Percentiles rank a stretch among this genome's conserved stretches.
These are phyloP conservation scores for Cytidiella melzeri DNA, from an alignment of 768 basidiomycete genomes.

Conservation along the genomic window DNA sequence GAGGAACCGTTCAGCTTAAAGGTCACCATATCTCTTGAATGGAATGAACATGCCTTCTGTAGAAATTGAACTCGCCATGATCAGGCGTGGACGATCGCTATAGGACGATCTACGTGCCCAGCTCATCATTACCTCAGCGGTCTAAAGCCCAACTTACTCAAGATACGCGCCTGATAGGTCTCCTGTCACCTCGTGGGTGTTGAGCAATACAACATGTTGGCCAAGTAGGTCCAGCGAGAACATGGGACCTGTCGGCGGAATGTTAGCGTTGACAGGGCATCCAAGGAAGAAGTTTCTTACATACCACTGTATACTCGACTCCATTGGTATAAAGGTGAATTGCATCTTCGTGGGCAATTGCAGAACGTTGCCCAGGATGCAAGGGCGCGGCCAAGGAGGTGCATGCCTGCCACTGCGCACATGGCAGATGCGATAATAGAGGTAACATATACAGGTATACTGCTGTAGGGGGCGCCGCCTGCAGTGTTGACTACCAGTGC, in stretches of 20 bases:
- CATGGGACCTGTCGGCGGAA: conserved; percentile 9
- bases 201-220: conserved; percentile 24
- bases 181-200: conserved; percentile 19
- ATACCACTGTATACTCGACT: conserved; percentile 4
- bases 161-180: conserved; percentile 23
- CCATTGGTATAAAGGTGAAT: neutral
- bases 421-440: neutral
- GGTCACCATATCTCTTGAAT: neutral
- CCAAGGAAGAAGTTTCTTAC: too few relatives aligned
- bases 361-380: conserved; percentile 3
- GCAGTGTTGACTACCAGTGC: too few relatives aligned
- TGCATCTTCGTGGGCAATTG: neutral
- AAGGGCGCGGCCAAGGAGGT: neutral
- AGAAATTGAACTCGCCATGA: conserved; percentile 21
- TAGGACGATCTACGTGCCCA: too few relatives aligned
- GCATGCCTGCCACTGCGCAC: conserved; percentile 1
- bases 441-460: neutral
- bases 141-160: too few relatives aligned
- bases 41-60: neutral
- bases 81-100: conserved; percentile 23
- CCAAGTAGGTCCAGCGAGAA: conserved; percentile 23
- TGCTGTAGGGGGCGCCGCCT: too few relatives aligned
- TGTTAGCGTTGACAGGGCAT: neutral
- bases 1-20: neutral
- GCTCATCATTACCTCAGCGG: too few relatives aligned